Base-by-base conservation (phyloP, 179 eudicot genomes). In the Vitellaria paradoxa region DNA sequence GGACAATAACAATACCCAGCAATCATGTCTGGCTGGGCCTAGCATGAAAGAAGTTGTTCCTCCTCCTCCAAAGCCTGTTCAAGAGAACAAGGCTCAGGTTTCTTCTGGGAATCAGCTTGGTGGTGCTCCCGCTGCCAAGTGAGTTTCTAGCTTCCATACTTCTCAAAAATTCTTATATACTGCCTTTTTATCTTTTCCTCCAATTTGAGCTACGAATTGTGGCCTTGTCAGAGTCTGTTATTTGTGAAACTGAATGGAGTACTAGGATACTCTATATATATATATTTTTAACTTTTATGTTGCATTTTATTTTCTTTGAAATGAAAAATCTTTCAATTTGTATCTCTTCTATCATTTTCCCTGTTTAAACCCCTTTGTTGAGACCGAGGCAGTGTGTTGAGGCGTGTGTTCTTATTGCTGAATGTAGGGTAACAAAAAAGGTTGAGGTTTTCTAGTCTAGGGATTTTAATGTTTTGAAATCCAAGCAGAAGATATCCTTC, bases 71-170 rank as follows among this genome's bases (percentile, higher is more conserved):
- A 89, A 84, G 74, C 72, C 86, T 84, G 85, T 79, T 86, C 86
- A 82, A 52, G 88, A 88, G 72, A 85, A 85, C 73, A 80, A 88
- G 67, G 60, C 75, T 74, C 83, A 79, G 20, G 65, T 61, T 73
- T 78, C 84, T 80, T 60, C 79, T 79, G 77, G 37, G 42, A 73
- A 26, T 79, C 81, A 77, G 74, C 70, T 6, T 70, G 72, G 50
- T 37, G 63, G 50, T 77, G 80, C 88, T 81, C 91, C 91, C 78
- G 87, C 90, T 80, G 84, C 93, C 46, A 90, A 92, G 97, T 90
- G 78, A 85, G 89, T 85, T 85, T 63, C 26, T 10, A 55, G 7
- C 52, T 56, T 49, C 7, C 55, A 49, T 20, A 17, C 37, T 66
- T 72, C 10, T 47, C 15, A 9, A 13, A 24, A 75, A 26, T 24